Evolutionary conservation across 192 early-diverging fungal genomes (phyloP).

Genomic region (Hyaloraphidium curvatum): DNA sequence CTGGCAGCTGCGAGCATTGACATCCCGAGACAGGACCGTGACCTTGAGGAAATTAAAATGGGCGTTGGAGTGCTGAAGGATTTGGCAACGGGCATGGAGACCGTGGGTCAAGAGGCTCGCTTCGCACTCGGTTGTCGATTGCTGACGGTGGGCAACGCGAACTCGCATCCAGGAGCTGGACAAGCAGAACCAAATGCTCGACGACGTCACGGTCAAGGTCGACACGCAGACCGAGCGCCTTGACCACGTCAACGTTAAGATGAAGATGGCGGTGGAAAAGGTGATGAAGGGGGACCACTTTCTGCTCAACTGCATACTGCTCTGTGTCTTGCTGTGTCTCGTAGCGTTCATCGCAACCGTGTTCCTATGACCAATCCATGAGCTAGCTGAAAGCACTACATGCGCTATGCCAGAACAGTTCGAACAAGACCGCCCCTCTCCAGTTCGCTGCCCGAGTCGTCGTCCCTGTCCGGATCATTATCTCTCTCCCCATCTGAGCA

Average conservation of each 20-base stretch:
- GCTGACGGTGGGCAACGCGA: no score
- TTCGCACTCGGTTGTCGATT: no score
- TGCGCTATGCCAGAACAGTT: background rate
- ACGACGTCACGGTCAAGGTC: conserved; percentile 30
- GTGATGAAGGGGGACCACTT: conserved; percentile 45
- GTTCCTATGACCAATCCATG: no score
- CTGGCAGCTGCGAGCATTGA: background rate
- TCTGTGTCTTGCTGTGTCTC: conserved; percentile 31
- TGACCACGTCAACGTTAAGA: conserved; percentile 33
- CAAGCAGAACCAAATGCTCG: conserved; percentile 30
- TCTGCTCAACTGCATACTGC: conserved; percentile 36
- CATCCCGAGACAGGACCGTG: conserved; percentile 19
- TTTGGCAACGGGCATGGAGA: conserved; percentile 33
- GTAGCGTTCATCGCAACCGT: conserved; percentile 28
- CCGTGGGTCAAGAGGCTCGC: no score
- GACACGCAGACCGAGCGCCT: conserved; percentile 33
- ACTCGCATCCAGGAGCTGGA: conserved; percentile 32
- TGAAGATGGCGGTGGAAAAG: conserved; percentile 30
- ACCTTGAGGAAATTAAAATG: conserved; percentile 26
- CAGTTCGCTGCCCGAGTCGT: background rate
- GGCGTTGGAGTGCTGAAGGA: conserved; percentile 29
- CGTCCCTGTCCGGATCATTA: background rate
- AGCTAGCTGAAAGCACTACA: no score
- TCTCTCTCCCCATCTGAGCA: background rate
- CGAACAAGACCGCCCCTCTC: background rate